Base-by-base conservation (phyloP, 306 rosid genomes). In the Spatholobus suberectus region DNA sequence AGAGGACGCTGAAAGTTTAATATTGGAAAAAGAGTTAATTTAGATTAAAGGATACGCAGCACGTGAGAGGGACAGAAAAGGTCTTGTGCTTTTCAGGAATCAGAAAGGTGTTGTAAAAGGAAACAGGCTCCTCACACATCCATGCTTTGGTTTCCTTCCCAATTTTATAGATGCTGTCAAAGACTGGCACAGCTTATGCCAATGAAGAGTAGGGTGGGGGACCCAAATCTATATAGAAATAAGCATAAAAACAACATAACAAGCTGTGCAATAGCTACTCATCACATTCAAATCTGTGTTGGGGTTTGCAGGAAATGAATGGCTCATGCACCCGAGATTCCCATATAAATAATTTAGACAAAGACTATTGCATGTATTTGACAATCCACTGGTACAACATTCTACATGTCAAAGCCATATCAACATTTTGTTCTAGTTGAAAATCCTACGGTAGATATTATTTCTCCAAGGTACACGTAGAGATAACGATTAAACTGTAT, bases 231-330 rank as follows among this genome's bases (percentile, higher is more conserved):
- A 89, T 87, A 89, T 91, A 82, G 94, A 91, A 90, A 83, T 90
- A 83, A 49, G 93, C 90, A 91, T 86, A 88, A 84, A 90, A 90
- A 91, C 97, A 93, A 89, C 82, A 78, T 1, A 86, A 87, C 86
- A 63, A 90, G 92, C 96, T 91, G 94, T 86, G 93, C 81, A 83
- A 88, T 83, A 87, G 94, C 89, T 81, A 89, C 92, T 52, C 87
- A 85, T 86, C 96, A 80, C 94, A 87, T 91, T 91, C 96, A 93
- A 90, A 91, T 90, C 96, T 87, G 90, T 87, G 91, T 90, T 88
- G 91, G 92, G 79, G 47, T 83, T 77, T 87, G 90, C 81, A 85
- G 86, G 72, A 85, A 89, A 83, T 86, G 79, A 82, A 87, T 84
- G 89, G 35, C 91, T 82, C 97, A 57, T 85, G 80, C 79, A 91